These are phyloP conservation scores for Dictyostelium intermedium DNA, from an alignment of 78 protist species.

Conservation along the genomic window DNA sequence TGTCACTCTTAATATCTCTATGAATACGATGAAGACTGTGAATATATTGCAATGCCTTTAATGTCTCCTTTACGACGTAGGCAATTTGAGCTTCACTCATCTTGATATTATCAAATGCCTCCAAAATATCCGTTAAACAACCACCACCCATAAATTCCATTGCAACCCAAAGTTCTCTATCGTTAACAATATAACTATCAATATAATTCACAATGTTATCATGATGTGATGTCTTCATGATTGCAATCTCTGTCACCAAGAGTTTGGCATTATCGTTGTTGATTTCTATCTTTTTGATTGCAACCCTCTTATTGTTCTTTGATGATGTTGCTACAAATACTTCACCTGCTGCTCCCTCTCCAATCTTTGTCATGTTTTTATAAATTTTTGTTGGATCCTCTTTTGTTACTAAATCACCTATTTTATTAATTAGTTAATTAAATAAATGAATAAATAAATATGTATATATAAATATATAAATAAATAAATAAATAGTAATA, in stretches of 20 bases:
- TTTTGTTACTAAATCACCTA: slow-evolving; percentile 48
- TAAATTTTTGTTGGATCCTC: slow-evolving; percentile 78
- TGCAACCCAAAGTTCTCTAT: slow-evolving; percentile 92
- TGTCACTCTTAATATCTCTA: slow-evolving; percentile 96
- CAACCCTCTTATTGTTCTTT: slow-evolving; percentile 76
- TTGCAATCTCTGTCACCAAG: slow-evolving; percentile 83
- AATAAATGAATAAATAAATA: neutral
- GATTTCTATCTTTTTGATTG: slow-evolving; percentile 85
- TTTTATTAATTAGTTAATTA: neutral
- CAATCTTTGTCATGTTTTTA: slow-evolving; percentile 80
- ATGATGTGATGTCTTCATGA: slow-evolving; percentile 80
- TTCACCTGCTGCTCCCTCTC: slow-evolving; percentile 90
- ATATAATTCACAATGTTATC: slow-evolving; percentile 83
- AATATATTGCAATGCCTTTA: slow-evolving; percentile 87
- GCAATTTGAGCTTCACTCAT: slow-evolving; percentile 93
- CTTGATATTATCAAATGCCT: slow-evolving; percentile 51
- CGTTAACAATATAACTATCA: slow-evolving; percentile 72
- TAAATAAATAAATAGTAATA: neutral
- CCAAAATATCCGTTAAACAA: slow-evolving; percentile 90
- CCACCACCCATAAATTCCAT: slow-evolving; percentile 96
- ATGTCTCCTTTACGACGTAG: slow-evolving; percentile 69
- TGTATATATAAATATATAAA: no score
- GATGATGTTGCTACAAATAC: slow-evolving; percentile 85
- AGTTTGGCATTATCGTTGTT: slow-evolving; percentile 80
- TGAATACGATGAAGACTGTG: slow-evolving; percentile 93